A percentile compares a stretch with the other conserved stretches of the same genome.
Evolutionary conservation across 2,329 filamentous ascomycete species (phyloP).

Genomic region (Fusarium penzigii): DNA sequence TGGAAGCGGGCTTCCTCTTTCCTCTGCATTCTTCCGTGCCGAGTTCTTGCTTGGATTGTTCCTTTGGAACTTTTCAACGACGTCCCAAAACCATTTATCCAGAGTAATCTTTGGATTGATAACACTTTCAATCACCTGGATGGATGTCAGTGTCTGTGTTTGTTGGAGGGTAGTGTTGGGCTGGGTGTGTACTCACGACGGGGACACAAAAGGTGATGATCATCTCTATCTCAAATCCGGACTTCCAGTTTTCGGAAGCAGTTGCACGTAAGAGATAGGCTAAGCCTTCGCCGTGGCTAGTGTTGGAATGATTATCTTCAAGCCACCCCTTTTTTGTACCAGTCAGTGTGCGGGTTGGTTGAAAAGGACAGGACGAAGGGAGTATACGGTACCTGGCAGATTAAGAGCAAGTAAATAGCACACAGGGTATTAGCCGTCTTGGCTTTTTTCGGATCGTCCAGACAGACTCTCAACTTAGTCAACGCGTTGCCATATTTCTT

Average conservation of each 20-base stretch:
- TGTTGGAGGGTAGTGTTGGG: too few relatives aligned
- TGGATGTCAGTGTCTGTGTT: background rate
- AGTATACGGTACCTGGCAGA: conserved; percentile 33
- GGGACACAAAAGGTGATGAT: conserved; percentile 33
- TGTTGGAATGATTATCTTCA: conserved; percentile 23
- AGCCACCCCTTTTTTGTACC: conserved; percentile 31
- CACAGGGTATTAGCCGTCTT: conserved; percentile 36
- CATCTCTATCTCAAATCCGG: conserved; percentile 31
- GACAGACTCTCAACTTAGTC: conserved; percentile 25
- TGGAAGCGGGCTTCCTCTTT: conserved; percentile 11
- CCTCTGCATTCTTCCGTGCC: background rate
- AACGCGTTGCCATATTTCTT: conserved; percentile 35
- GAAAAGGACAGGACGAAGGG: background rate
- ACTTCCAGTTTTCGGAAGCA: conserved; percentile 23
- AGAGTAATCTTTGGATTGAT: conserved; percentile 18
- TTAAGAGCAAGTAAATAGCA: conserved; percentile 39
- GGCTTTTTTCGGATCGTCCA: conserved; percentile 30
- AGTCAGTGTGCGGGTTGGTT: background rate
- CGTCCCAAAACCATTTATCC: conserved; percentile 25
- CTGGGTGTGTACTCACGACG: conserved; percentile 28
- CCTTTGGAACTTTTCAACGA: conserved; percentile 17
- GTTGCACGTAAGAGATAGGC: conserved; percentile 33
- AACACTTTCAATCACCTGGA: conserved; percentile 36
- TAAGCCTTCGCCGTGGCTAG: conserved; percentile 36
- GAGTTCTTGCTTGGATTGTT: background rate